Conservation (phyloP, 495 filamentous ascomycete species). For the Lasiosphaeriaceae sp. region DNA sequence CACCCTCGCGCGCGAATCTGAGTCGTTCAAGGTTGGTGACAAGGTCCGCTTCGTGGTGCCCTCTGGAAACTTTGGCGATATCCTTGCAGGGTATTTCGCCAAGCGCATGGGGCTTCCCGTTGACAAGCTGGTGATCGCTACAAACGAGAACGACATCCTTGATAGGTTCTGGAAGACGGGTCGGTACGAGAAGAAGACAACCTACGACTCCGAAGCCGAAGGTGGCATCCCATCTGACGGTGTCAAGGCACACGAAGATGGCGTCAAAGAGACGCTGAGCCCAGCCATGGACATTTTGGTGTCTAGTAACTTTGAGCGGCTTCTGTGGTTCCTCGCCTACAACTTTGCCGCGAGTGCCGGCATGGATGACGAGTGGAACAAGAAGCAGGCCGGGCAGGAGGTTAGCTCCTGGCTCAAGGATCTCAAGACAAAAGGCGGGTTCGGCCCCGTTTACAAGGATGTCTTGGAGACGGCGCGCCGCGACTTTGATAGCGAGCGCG, state of each 20-base stretch:
- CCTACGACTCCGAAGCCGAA: slow-evolving; percentile 49
- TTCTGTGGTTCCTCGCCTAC: slow-evolving; percentile 89
- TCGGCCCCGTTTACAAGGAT: slow-evolving; percentile 61
- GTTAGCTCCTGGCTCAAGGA: slow-evolving; percentile 67
- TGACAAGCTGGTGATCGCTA: slow-evolving; percentile 80
- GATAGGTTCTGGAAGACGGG: slow-evolving; percentile 81
- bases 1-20: slow-evolving; percentile 54
- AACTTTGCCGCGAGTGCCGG: slow-evolving; percentile 48
- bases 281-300: slow-evolving; percentile 98
- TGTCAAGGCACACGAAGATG: slow-evolving; percentile 61
- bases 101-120: slow-evolving; percentile 84
- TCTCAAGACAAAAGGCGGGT: slow-evolving; percentile 77
- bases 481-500: slow-evolving; percentile 77
- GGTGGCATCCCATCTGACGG: slow-evolving; percentile 58
- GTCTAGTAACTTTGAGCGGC: slow-evolving; percentile 89
- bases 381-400: slow-evolving; percentile 59
- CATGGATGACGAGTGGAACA: slow-evolving; percentile 57
- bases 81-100: slow-evolving; percentile 90
- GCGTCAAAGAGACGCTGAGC: slow-evolving; percentile 79
- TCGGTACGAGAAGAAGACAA: slow-evolving; percentile 71
- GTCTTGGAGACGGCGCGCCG: slow-evolving; percentile 61
- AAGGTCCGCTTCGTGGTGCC: slow-evolving; percentile 79
- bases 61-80: slow-evolving; percentile 95
- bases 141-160: slow-evolving; percentile 90
- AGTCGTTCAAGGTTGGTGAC: slow-evolving; percentile 46